A percentile compares a stretch with the other conserved stretches of the same genome.
phyloP scores from a whole-genome alignment of 805 yeast species.

The Saturnispora silvae region DNA sequence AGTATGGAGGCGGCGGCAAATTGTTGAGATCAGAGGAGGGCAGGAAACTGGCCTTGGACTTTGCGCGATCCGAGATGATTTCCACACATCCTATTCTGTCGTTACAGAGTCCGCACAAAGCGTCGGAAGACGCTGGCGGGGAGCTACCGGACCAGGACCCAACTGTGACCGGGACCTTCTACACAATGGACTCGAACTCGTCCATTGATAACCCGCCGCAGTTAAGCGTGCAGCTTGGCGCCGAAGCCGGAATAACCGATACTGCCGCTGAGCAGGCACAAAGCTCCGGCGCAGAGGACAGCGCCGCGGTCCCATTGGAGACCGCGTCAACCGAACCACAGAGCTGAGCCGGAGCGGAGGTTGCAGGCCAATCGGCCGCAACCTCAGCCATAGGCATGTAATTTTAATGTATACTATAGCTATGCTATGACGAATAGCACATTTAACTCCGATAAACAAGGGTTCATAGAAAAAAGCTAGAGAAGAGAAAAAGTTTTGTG shows the following conservation, averaged over 20 bases:
- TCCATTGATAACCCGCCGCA: slow-evolving; percentile 11
- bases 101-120: slow-evolving; percentile 6
- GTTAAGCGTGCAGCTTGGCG: slow-evolving; percentile 1
- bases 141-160: background rate
- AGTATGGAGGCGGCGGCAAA: slow-evolving; percentile 31
- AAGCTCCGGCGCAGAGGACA: no score
- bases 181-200: slow-evolving; percentile 7
- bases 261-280: no score
- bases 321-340: no score
- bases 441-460: no score
- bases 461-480: no score
- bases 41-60: slow-evolving; percentile 19
- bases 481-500: no score
- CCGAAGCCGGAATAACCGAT: background rate
- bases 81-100: slow-evolving; percentile 19
- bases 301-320: no score
- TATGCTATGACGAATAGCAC: no score
- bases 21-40: slow-evolving; percentile 23
- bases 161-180: slow-evolving; percentile 5
- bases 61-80: slow-evolving; percentile 19
- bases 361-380: no score
- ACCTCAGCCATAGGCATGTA: no score
- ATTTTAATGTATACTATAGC: no score
- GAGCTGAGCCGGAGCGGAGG: no score
- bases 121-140: background rate